Evolutionary conservation across 768 basidiomycete genomes (phyloP).

Genomic region (Neoboletus subvelutipes): DNA sequence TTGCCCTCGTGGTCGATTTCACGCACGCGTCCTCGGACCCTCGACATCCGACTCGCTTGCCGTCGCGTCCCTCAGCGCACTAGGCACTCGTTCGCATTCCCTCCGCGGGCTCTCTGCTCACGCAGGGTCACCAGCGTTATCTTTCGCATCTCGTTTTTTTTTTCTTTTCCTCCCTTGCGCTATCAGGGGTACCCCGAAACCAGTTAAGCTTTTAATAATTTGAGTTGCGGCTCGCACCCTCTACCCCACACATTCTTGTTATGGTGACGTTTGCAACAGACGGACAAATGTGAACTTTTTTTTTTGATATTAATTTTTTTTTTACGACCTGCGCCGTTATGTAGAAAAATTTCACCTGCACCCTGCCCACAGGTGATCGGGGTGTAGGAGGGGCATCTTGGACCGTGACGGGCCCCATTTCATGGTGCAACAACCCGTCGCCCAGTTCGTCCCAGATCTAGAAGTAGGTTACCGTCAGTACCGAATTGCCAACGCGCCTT

Average conservation of each 20-base stretch:
- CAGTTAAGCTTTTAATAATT: slow-evolving; percentile 28
- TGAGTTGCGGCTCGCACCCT: slow-evolving; percentile 20
- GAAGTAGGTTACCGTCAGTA: slow-evolving; percentile 11
- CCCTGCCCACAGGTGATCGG: not conserved
- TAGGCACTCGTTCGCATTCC: not conserved
- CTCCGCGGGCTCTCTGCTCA: too few species aligned
- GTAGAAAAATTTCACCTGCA: not conserved
- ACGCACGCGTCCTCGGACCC: slow-evolving; percentile 1
- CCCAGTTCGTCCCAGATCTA: slow-evolving; percentile 8
- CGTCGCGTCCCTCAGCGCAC: not conserved
- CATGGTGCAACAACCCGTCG: slow-evolving; percentile 7
- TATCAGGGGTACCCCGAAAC: slow-evolving; percentile 1
- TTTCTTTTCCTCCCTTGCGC: not conserved
- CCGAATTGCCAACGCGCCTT: not conserved
- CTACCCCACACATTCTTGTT: slow-evolving; percentile 19
- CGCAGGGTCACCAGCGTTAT: not conserved
- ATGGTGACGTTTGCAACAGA: slow-evolving; percentile 1
- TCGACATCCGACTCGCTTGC: not conserved
- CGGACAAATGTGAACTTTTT: not conserved
- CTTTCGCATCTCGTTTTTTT: not conserved
- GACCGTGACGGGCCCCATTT: not conserved
- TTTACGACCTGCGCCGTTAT: not conserved
- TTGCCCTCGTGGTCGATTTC: slow-evolving; percentile 12
- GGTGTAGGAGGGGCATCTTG: not conserved
- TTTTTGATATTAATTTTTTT: not conserved